phyloP scores from a whole-genome alignment of 495 filamentous ascomycete species.

The Hypoxylon intermedium region DNA sequence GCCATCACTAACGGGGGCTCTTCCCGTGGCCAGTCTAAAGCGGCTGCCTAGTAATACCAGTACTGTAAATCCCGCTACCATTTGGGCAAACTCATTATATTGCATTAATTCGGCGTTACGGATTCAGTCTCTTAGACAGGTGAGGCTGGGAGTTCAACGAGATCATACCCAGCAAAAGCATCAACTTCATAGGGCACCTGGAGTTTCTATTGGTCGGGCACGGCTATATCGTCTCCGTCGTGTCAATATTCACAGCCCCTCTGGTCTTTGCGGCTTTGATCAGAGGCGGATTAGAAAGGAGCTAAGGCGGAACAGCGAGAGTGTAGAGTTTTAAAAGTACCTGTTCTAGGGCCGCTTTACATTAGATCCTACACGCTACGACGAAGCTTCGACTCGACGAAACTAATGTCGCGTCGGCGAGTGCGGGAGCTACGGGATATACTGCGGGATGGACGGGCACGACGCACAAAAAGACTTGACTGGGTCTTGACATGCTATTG shows the following conservation, averaged over 20 bases:
- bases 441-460: too few species aligned
- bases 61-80: neutral
- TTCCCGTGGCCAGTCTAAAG: slow-evolving; percentile 32
- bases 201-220: slow-evolving; percentile 40
- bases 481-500: too few species aligned
- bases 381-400: too few species aligned
- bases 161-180: slow-evolving; percentile 47
- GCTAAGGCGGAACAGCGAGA: neutral
- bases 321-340: neutral
- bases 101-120: slow-evolving; percentile 44
- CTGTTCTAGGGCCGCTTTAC: too few species aligned
- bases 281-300: slow-evolving; percentile 10
- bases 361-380: too few species aligned
- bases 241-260: slow-evolving; percentile 26
- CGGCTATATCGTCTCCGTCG: slow-evolving; percentile 27
- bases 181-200: slow-evolving; percentile 42
- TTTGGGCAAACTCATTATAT: slow-evolving; percentile 27
- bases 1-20: slow-evolving; percentile 34
- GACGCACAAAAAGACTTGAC: too few species aligned
- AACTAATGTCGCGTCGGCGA: too few species aligned
- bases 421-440: too few species aligned
- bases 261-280: slow-evolving; percentile 4
- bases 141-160: slow-evolving; percentile 37
- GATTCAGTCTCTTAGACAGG: slow-evolving; percentile 42
- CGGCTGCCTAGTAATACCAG: slow-evolving; percentile 11